Evolutionary conservation across 495 filamentous ascomycete species (phyloP).

Genomic region (Pyrenula massariospora): DNA sequence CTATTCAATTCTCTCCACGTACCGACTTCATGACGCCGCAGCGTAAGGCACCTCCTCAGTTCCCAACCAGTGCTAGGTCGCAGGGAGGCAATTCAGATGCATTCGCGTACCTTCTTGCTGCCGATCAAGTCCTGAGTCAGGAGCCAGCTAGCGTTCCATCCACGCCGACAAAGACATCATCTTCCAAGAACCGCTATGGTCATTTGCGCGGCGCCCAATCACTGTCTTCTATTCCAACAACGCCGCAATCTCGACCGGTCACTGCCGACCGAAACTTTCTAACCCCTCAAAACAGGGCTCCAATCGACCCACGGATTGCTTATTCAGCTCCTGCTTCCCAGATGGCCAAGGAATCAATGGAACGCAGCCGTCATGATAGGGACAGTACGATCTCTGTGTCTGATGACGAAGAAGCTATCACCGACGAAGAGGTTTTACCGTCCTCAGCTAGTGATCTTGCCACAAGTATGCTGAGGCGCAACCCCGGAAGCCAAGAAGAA

Average conservation of each 20-base stretch:
- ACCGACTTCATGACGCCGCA: conserved; percentile 34
- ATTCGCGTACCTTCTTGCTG: conserved; percentile 68
- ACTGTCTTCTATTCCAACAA: conserved; percentile 70
- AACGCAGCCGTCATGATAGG: conserved; percentile 46
- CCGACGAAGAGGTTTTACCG: conserved; percentile 42
- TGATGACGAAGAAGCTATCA: conserved; percentile 45
- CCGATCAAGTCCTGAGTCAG: conserved; percentile 62
- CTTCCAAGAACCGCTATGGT: conserved; percentile 34
- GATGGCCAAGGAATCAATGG: conserved; percentile 15
- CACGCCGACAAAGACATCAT: conserved; percentile 37
- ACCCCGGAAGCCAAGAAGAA: conserved; percentile 15
- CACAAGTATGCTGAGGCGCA: conserved; percentile 37
- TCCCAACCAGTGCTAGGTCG: conserved; percentile 27
- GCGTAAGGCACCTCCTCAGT: conserved; percentile 32
- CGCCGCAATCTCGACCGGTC: conserved; percentile 40
- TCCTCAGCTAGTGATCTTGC: conserved; percentile 39
- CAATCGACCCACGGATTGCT: conserved; percentile 22
- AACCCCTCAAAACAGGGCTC: conserved; percentile 39
- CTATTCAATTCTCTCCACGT: conserved; percentile 32
- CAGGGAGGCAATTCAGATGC: conserved; percentile 32
- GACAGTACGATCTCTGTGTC: conserved; percentile 86
- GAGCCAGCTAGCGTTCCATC: conserved; percentile 58
- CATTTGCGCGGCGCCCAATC: conserved; percentile 63
- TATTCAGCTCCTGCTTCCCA: conserved; percentile 14
- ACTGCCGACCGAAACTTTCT: conserved; percentile 38